Conservation (phyloP, 192 early-diverging fungal species). For the Coemansia erecta region DNA sequence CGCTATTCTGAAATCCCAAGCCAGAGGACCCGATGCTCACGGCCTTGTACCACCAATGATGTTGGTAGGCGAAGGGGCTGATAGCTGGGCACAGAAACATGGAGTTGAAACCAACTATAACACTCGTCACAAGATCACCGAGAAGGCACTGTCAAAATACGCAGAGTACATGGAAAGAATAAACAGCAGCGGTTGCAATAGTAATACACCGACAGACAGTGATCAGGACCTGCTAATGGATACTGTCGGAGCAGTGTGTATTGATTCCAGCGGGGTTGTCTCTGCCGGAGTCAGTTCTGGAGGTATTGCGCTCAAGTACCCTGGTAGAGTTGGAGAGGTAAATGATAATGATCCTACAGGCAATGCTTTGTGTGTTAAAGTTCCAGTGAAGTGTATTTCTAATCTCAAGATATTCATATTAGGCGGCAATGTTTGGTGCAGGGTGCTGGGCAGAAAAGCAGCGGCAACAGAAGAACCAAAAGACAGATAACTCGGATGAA, state of each 20-base stretch:
- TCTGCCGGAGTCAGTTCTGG: constrained; percentile 81
- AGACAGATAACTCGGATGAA: no score
- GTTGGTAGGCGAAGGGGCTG: constrained; percentile 60
- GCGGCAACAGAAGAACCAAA: no score
- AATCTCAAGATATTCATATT: not conserved
- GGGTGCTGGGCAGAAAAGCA: constrained; percentile 76
- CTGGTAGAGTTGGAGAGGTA: constrained; percentile 83
- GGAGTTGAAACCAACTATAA: not conserved
- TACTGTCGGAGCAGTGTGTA: constrained; percentile 86
- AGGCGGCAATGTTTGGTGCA: constrained; percentile 80
- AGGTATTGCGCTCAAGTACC: constrained; percentile 79
- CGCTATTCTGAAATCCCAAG: constrained; percentile 47
- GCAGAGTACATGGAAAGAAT: constrained; percentile 18
- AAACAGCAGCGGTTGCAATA: not conserved
- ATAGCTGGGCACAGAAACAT: constrained; percentile 28
- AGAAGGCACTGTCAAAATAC: constrained; percentile 18
- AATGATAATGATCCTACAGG: constrained; percentile 1
- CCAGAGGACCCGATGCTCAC: constrained; percentile 3
- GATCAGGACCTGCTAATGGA: constrained; percentile 53
- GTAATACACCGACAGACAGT: not conserved
- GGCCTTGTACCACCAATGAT: constrained; percentile 61
- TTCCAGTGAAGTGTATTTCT: not conserved
- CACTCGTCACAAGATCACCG: constrained; percentile 23
- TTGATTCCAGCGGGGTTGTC: constrained; percentile 63
- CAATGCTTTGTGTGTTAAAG: not conserved